A percentile compares a stretch with the other conserved stretches of the same genome.
Evolutionary conservation across 2,329 filamentous ascomycete species (phyloP).

Genomic region (Aspergillus persii): DNA sequence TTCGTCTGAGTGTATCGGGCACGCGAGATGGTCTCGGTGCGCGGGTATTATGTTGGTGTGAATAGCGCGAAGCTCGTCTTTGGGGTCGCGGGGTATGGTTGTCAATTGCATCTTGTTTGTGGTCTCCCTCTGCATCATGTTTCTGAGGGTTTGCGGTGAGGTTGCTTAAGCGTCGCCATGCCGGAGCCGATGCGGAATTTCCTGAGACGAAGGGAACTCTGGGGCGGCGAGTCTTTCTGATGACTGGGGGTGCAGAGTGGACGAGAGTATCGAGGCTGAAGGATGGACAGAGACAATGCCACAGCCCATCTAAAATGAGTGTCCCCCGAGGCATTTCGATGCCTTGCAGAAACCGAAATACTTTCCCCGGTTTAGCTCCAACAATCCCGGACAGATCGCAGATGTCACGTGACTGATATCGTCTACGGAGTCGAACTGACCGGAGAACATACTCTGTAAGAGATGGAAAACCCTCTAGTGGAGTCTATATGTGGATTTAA

Average conservation of each 20-base stretch:
- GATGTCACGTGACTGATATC: conserved; percentile 19
- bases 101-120: neutral
- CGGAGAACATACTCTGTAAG: too few species aligned
- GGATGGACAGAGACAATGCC: conserved; percentile 42
- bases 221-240: conserved; percentile 9
- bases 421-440: too few species aligned
- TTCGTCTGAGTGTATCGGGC: conserved; percentile 16
- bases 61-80: neutral
- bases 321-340: conserved; percentile 34
- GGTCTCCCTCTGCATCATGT: neutral
- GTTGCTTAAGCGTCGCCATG: conserved; percentile 23
- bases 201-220: conserved; percentile 3
- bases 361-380: neutral
- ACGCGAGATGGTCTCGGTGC: conserved; percentile 6
- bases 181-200: conserved; percentile 9
- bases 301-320: conserved; percentile 38
- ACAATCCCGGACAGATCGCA: neutral
- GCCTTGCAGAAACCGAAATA: conserved; percentile 9
- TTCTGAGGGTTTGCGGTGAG: neutral
- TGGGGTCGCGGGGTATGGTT: neutral
- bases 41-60: neutral
- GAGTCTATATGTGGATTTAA: neutral
- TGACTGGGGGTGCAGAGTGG: conserved; percentile 13
- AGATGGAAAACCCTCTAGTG: neutral
- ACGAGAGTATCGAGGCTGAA: conserved; percentile 24